phyloP scores from a whole-genome alignment of 1,284 basidiomycete species.

The Meripilus lineatus region DNA sequence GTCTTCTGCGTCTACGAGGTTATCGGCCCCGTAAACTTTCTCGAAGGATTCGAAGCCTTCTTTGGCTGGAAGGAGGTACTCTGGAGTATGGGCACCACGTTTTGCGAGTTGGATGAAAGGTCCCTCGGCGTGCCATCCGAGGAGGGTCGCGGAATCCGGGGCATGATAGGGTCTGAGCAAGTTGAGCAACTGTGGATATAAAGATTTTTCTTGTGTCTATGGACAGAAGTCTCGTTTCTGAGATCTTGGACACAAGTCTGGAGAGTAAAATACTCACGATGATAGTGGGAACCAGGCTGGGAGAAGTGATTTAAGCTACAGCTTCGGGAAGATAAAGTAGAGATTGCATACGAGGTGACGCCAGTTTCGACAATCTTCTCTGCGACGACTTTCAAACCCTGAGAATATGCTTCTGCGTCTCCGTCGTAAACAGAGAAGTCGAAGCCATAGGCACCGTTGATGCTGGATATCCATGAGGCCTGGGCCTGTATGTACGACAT shows the following conservation, averaged over 20 bases:
- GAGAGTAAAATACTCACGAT: slow-evolving; percentile 39
- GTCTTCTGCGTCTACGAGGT: slow-evolving; percentile 56
- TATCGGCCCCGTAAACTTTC: slow-evolving; percentile 65
- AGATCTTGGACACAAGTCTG: background rate
- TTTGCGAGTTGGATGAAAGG: slow-evolving; percentile 80
- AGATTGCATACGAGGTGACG: slow-evolving; percentile 68
- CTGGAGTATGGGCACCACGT: slow-evolving; percentile 75
- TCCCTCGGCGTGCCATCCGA: slow-evolving; percentile 89
- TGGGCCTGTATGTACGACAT: slow-evolving; percentile 41
- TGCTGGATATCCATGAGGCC: slow-evolving; percentile 78
- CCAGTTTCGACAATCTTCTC: slow-evolving; percentile 82
- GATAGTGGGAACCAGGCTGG: slow-evolving; percentile 69
- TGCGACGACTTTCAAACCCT: slow-evolving; percentile 69
- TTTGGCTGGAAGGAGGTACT: slow-evolving; percentile 62
- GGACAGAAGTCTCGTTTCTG: slow-evolving; percentile 3
- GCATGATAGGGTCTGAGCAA: slow-evolving; percentile 62
- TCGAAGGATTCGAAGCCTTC: slow-evolving; percentile 64
- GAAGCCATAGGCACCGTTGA: slow-evolving; percentile 87
- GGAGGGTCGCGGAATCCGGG: slow-evolving; percentile 56
- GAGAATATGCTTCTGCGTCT: slow-evolving; percentile 61
- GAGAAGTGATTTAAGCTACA: slow-evolving; percentile 5
- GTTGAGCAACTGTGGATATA: slow-evolving; percentile 64
- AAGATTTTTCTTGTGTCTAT: slow-evolving; percentile 69
- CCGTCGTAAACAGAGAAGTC: slow-evolving; percentile 82
- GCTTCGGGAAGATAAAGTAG: background rate